Conservation (phyloP, 441 rosid genomes). For the Capsella rubella region DNA sequence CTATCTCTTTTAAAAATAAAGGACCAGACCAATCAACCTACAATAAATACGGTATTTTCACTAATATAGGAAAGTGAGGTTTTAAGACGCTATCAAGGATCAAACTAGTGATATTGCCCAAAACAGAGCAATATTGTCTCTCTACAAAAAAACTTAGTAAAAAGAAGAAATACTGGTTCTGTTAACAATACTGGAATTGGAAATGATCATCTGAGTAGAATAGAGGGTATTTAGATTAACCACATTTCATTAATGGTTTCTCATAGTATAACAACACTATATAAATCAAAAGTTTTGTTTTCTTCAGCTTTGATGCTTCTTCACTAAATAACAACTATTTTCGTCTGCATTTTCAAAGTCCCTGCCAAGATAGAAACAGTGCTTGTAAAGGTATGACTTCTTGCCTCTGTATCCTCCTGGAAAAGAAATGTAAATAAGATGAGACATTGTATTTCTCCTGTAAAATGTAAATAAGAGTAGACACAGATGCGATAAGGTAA, state of each 20-base stretch:
- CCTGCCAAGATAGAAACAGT: slow-evolving; percentile 32
- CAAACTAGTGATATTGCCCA: neutral
- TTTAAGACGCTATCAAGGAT: neutral
- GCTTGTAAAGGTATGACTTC: slow-evolving; percentile 26
- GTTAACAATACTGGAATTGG: neutral
- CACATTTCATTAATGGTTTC: no score
- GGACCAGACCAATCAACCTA: slow-evolving; percentile 20
- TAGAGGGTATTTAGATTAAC: no score
- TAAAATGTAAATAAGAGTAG: no score
- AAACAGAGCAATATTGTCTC: neutral
- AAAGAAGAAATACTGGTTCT: neutral
- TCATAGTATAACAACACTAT: no score
- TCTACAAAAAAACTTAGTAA: neutral
- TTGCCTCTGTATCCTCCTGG: no score
- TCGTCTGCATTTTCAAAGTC: slow-evolving; percentile 33
- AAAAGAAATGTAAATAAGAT: neutral
- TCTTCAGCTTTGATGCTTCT: neutral
- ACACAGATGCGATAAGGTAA: neutral
- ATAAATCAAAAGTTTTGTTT: neutral
- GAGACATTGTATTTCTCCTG: neutral
- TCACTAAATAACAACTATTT: neutral
- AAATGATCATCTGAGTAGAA: no score
- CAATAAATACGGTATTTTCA: neutral
- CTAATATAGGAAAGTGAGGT: neutral
- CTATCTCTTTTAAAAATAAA: neutral